Percentiles rank a stretch among this genome's conserved stretches.
phyloP scores from a whole-genome alignment of 2,329 filamentous ascomycete species.

The Colletotrichum siamense region DNA sequence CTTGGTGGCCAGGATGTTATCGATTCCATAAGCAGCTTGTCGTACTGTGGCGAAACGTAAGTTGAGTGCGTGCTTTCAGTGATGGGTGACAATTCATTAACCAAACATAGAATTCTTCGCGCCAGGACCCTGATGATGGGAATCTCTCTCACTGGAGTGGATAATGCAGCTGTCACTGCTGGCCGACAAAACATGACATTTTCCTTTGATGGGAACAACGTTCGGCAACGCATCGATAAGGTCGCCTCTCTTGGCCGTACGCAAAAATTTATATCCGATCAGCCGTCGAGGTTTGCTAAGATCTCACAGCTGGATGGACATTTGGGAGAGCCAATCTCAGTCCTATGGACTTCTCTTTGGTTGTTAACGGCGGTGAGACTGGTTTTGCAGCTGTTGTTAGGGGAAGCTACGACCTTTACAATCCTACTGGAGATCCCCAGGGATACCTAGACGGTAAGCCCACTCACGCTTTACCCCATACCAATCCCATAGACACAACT shows the following conservation, averaged over 20 bases:
- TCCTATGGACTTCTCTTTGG: constrained; percentile 15
- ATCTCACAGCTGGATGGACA: not conserved
- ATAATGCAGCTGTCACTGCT: not conserved
- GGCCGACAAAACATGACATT: not conserved
- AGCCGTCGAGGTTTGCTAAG: not conserved
- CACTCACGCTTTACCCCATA: too few relatives aligned
- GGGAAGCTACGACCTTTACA: constrained; percentile 1
- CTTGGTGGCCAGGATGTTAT: not conserved
- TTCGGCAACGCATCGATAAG: not conserved
- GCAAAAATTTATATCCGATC: not conserved
- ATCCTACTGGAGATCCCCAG: not conserved
- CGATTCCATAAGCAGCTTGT: not conserved
- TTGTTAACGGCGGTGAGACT: not conserved
- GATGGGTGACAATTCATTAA: not conserved
- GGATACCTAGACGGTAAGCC: not conserved
- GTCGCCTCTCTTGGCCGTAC: not conserved
- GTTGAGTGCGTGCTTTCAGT: not conserved
- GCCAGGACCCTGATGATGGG: not conserved
- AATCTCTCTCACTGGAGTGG: not conserved
- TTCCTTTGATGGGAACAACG: not conserved
- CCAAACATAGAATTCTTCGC: not conserved
- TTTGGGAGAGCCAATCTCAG: not conserved
- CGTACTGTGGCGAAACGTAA: not conserved
- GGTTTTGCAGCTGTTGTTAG: constrained; percentile 5
- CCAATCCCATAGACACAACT: not conserved